Percentiles rank a stretch among this genome's conserved stretches.
Evolutionary conservation across 352 stramenopile genomes (phyloP).

Genomic region (Pythium sp.): DNA sequence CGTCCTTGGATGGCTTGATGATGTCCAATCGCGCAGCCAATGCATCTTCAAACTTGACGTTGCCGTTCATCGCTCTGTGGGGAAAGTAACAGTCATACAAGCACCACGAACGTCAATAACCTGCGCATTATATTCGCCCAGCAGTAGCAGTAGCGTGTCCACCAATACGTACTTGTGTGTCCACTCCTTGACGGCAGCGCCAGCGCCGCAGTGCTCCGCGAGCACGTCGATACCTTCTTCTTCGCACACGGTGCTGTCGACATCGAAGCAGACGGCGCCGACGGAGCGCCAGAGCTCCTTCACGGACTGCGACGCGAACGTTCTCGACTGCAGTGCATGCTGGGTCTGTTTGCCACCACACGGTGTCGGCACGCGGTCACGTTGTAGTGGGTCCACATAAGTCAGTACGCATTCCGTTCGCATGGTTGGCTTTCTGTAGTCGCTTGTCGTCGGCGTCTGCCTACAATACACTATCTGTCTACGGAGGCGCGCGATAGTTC

Average conservation of each 20-base stretch:
- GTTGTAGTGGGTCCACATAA: not conserved
- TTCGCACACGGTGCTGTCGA: slow-evolving; percentile 97
- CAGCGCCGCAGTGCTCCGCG: slow-evolving; percentile 93
- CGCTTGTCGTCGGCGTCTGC: not conserved
- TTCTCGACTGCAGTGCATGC: not conserved
- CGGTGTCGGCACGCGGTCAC: not conserved
- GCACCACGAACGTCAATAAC: slow-evolving; percentile 6
- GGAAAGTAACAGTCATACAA: slow-evolving; percentile 3
- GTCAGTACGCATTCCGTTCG: slow-evolving; percentile 17
- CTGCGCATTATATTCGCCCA: not conserved
- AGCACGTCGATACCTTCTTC: slow-evolving; percentile 99
- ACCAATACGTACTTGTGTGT: slow-evolving; percentile 79
- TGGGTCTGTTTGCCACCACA: slow-evolving; percentile 9
- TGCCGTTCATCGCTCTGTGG: slow-evolving; percentile 95
- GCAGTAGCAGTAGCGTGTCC: not conserved
- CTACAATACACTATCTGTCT: not conserved
- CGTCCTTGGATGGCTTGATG: slow-evolving; percentile 90
- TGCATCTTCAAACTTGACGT: slow-evolving; percentile 98
- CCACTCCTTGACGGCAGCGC: slow-evolving; percentile 92
- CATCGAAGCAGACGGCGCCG: slow-evolving; percentile 87
- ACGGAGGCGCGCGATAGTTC: not conserved
- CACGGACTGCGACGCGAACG: slow-evolving; percentile 16
- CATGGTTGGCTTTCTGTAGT: not conserved
- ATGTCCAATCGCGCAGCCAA: slow-evolving; percentile 94
- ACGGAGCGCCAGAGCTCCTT: slow-evolving; percentile 70